A percentile compares a stretch with the other conserved stretches of the same genome.
phyloP scores from a whole-genome alignment of 2,329 filamentous ascomycete genomes.

The Stromatinia cepivora region DNA sequence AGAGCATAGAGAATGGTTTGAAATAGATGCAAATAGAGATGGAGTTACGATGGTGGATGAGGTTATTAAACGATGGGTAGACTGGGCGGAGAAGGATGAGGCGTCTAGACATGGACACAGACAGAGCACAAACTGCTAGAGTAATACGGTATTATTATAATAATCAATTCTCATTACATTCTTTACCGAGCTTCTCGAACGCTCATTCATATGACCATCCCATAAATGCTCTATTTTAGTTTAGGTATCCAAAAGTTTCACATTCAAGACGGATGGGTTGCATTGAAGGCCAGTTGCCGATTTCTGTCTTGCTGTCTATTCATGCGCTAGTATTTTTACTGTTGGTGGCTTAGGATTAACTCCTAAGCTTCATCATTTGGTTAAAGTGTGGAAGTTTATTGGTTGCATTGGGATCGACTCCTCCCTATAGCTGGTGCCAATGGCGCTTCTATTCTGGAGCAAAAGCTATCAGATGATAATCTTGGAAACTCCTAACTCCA shows the following conservation, averaged over 20 bases:
- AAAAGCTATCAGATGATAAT: too few species aligned
- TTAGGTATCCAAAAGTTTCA: not conserved
- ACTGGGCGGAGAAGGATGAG: conserved; percentile 54
- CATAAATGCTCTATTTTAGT: not conserved
- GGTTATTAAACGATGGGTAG: conserved; percentile 79
- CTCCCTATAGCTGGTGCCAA: too few species aligned
- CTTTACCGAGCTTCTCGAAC: not conserved
- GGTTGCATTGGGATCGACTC: too few species aligned
- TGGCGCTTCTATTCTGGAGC: too few species aligned
- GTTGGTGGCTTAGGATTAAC: not conserved
- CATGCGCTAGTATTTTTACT: not conserved
- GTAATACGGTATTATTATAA: not conserved
- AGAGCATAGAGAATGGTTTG: conserved; percentile 94
- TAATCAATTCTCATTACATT: not conserved
- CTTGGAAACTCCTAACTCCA: too few species aligned
- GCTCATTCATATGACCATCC: not conserved
- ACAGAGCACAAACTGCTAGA: conserved; percentile 1
- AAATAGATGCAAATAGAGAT: conserved; percentile 72
- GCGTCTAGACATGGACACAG: conserved; percentile 23
- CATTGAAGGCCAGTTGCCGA: not conserved
- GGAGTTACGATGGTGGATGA: conserved; percentile 70
- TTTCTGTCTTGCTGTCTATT: not conserved
- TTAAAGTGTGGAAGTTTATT: not conserved
- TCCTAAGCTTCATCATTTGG: not conserved
- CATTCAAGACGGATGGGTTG: not conserved